Evolutionary conservation across 1,139 yeast genomes (phyloP).

Genomic region (Hansenula sp.): DNA sequence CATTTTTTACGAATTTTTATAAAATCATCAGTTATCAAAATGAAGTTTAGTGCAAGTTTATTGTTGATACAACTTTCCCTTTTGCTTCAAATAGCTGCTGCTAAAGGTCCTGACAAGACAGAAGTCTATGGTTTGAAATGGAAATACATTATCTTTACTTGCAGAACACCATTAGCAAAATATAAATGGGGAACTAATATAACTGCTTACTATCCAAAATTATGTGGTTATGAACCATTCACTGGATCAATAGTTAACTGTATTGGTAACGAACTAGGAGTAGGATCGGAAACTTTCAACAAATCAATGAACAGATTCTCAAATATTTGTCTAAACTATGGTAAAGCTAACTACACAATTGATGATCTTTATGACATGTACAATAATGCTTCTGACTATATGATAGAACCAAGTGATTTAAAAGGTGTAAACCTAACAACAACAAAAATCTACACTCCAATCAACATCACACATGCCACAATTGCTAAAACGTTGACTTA

Average conservation of each 20-base stretch:
- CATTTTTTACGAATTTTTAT: too few relatives aligned
- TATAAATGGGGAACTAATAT: background rate
- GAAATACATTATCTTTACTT: background rate
- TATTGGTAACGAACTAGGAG: background rate
- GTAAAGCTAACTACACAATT: background rate
- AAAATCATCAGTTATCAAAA: too few relatives aligned
- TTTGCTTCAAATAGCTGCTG: too few relatives aligned
- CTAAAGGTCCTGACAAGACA: background rate
- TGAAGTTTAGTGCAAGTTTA: too few relatives aligned
- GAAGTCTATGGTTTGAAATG: background rate
- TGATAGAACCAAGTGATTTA: background rate
- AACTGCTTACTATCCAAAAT: background rate
- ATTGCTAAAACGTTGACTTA: background rate
- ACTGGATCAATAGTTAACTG: background rate
- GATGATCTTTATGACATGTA: conserved; percentile 4
- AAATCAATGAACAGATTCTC: background rate
- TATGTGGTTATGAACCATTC: background rate
- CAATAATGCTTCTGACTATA: conserved; percentile 14
- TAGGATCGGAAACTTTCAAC: background rate
- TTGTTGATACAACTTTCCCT: too few relatives aligned
- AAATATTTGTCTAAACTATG: background rate
- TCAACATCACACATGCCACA: background rate
- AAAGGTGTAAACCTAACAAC: background rate
- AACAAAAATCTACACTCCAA: conserved; percentile 1
- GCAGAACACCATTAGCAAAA: too few relatives aligned